Evolutionary conservation across 2,329 filamentous ascomycete species (phyloP).

Genomic region (Alternaria alternata): DNA sequence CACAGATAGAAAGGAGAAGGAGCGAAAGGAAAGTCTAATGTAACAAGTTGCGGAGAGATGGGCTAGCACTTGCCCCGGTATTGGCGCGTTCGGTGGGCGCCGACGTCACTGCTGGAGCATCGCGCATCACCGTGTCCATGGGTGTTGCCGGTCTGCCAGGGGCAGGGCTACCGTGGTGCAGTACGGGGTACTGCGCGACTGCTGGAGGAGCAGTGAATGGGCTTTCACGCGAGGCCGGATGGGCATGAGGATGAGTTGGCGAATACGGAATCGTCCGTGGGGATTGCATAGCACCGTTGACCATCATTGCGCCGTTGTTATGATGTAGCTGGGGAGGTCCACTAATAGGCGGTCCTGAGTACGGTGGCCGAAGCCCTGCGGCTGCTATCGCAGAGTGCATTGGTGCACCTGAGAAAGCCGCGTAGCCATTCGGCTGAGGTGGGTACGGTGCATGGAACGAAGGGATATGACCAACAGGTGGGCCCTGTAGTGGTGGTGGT

Average conservation of each 20-base stretch:
- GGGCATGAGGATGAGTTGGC: constrained; percentile 45
- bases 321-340: constrained; percentile 46
- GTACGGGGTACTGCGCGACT: constrained; percentile 33
- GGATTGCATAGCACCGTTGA: constrained; percentile 49
- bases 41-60: constrained; percentile 58
- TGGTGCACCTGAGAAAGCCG: constrained; percentile 41
- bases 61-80: constrained; percentile 57
- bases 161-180: constrained; percentile 45
- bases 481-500: constrained; percentile 32
- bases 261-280: constrained; percentile 48
- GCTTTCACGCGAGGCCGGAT: constrained; percentile 47
- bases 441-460: constrained; percentile 46
- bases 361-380: constrained; percentile 39
- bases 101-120: constrained; percentile 36
- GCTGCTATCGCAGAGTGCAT: constrained; percentile 42
- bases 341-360: constrained; percentile 37
- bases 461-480: constrained; percentile 36
- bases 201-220: constrained; percentile 43
- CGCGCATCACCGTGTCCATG: constrained; percentile 47
- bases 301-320: constrained; percentile 41
- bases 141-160: constrained; percentile 46
- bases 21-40: constrained; percentile 43
- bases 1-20: constrained; percentile 12
- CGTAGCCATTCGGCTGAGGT: constrained; percentile 45
- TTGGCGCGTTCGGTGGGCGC: constrained; percentile 40